These are phyloP conservation scores for Smittium mucronatum DNA, from an alignment of 371 early-diverging fungal genomes.

Conservation along the genomic window DNA sequence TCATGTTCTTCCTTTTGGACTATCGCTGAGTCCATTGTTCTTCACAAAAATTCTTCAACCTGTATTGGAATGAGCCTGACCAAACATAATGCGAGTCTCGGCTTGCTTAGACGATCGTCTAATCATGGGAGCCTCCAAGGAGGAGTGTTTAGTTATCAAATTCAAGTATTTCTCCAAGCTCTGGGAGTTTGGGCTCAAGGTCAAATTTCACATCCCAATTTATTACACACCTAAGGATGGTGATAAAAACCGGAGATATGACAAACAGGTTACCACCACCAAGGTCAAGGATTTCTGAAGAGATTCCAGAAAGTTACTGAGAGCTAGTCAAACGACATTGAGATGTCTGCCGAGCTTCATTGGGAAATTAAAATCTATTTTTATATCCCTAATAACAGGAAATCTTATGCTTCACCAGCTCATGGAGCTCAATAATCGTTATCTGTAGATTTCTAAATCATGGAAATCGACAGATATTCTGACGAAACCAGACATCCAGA, in stretches of 20 bases:
- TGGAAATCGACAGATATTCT: background rate
- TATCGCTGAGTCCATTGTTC: constrained; percentile 32
- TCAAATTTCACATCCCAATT: constrained; percentile 27
- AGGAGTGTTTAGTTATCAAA: constrained; percentile 13
- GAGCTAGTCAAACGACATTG: background rate
- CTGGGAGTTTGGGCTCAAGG: constrained; percentile 21
- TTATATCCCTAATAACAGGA: background rate
- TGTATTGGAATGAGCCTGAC: constrained; percentile 23
- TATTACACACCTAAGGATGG: constrained; percentile 31
- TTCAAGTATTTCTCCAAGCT: constrained; percentile 20
- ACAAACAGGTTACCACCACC: background rate
- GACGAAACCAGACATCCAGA: constrained; percentile 6
- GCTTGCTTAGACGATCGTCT: constrained; percentile 34
- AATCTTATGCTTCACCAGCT: background rate
- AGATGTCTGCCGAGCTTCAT: constrained; percentile 13
- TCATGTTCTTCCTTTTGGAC: constrained; percentile 33
- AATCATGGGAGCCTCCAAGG: constrained; percentile 14
- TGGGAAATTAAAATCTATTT: constrained; percentile 9
- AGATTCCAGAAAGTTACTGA: background rate
- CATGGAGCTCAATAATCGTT: background rate
- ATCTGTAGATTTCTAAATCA: background rate
- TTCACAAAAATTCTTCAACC: constrained; percentile 35
- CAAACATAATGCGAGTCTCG: constrained; percentile 23
- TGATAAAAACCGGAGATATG: constrained; percentile 22
- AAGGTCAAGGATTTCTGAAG: background rate